phyloP scores from a whole-genome alignment of 495 filamentous ascomycete genomes.

The Geoglossum glabrum region DNA sequence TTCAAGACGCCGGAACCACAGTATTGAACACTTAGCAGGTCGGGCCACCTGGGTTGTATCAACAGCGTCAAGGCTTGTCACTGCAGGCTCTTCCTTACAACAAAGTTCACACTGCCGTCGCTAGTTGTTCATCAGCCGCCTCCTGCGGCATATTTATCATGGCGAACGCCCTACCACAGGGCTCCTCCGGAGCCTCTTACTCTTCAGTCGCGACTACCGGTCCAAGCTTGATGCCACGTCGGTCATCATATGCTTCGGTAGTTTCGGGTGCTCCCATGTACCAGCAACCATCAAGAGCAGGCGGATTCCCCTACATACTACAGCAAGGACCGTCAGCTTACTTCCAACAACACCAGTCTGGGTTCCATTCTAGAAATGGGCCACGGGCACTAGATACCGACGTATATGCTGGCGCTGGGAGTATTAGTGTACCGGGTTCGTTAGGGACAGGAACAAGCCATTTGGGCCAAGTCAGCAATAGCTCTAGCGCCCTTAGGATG shows the following conservation, averaged over 20 bases:
- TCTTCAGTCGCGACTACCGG: neutral
- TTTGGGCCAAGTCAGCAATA: neutral
- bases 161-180: constrained; percentile 3
- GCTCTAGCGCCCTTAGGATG: neutral
- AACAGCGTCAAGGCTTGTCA: neutral
- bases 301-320: constrained; percentile 40
- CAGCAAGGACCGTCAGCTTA: constrained; percentile 15
- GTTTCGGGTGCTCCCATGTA: constrained; percentile 42
- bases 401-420: constrained; percentile 10
- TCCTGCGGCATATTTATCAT: constrained; percentile 1
- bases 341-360: constrained; percentile 1
- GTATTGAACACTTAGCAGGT: neutral
- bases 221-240: constrained; percentile 4
- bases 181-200: constrained; percentile 2
- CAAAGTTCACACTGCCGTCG: neutral
- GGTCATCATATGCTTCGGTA: constrained; percentile 61
- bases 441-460: constrained; percentile 19
- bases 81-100: neutral
- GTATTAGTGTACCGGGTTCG: constrained; percentile 16
- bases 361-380: constrained; percentile 15
- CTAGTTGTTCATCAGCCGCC: neutral
- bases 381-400: constrained; percentile 20
- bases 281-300: constrained; percentile 27
- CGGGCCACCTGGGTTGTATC: neutral
- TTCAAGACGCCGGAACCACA: neutral